phyloP scores from a whole-genome alignment of 2,329 filamentous ascomycete species.

The Penicillium verrucosum region DNA sequence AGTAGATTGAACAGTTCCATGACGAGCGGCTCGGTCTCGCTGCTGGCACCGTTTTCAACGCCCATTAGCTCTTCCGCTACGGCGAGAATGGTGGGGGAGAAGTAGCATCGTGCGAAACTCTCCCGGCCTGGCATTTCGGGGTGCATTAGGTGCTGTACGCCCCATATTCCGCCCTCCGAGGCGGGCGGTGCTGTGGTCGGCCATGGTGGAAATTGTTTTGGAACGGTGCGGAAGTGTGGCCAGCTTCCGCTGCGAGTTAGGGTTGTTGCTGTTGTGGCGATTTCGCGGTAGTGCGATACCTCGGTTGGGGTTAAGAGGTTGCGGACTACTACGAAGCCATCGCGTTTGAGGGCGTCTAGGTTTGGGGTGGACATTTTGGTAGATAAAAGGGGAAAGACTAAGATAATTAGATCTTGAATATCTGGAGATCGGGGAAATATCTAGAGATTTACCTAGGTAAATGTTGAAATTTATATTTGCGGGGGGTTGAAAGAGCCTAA shows the following conservation, averaged over 20 bases:
- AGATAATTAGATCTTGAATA: neutral
- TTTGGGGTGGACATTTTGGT: constrained; percentile 35
- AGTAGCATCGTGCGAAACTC: constrained; percentile 68
- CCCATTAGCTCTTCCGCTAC: constrained; percentile 65
- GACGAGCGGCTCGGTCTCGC: constrained; percentile 62
- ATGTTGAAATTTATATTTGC: constrained; percentile 6
- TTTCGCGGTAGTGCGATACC: constrained; percentile 59
- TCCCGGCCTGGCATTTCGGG: constrained; percentile 62
- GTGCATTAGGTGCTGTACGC: constrained; percentile 80
- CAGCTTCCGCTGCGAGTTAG: constrained; percentile 68
- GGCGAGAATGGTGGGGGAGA: constrained; percentile 61
- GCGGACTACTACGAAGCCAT: constrained; percentile 75
- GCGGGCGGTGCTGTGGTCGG: constrained; percentile 50
- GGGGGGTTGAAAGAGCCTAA: neutral
- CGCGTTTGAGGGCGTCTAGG: constrained; percentile 57
- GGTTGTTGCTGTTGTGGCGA: constrained; percentile 56
- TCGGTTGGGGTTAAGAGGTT: constrained; percentile 57
- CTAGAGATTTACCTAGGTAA: neutral
- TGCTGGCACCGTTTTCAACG: constrained; percentile 34
- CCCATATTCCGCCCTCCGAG: constrained; percentile 70
- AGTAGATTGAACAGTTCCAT: constrained; percentile 90
- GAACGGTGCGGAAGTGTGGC: constrained; percentile 78
- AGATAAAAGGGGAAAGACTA: neutral
- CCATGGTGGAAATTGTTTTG: constrained; percentile 92
- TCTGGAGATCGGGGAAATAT: neutral